Evolutionary conservation across 1,284 basidiomycete species (phyloP).

Genomic region (Ceratobasidium sp.): DNA sequence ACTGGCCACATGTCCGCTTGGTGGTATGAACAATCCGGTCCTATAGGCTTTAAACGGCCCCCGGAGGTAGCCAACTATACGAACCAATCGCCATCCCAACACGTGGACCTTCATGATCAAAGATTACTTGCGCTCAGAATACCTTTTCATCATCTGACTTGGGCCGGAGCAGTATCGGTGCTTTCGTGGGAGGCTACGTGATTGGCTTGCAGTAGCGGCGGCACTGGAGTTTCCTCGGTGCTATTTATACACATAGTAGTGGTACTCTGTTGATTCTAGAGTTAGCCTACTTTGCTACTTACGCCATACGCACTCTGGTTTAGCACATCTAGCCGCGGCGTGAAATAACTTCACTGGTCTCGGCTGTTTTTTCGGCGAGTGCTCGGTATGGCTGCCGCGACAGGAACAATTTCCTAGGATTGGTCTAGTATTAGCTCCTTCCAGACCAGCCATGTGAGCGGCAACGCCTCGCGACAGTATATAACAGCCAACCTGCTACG

Average conservation of each 20-base stretch:
- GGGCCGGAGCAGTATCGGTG: conserved; percentile 31
- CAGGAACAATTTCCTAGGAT: background rate
- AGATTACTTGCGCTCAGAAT: background rate
- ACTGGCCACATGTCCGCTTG: background rate
- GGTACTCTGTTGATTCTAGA: background rate
- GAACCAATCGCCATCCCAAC: conserved; percentile 6
- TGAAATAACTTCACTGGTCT: background rate
- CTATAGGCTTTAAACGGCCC: background rate
- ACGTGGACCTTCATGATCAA: conserved; percentile 11
- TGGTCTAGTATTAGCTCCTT: background rate
- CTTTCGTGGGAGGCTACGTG: background rate
- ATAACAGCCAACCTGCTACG: background rate
- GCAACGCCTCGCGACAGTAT: background rate
- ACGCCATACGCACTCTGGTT: background rate
- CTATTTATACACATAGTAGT: background rate
- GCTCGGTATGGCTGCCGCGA: conserved; percentile 14
- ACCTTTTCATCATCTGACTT: conserved; percentile 13
- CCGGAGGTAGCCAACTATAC: background rate
- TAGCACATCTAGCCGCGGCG: background rate
- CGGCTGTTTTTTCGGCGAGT: conserved; percentile 37
- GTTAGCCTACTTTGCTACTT: background rate
- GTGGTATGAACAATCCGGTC: background rate
- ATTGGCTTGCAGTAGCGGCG: background rate
- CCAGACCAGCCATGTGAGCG: background rate
- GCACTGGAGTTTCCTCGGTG: conserved; percentile 33